Conservation (phyloP, 2,329 filamentous ascomycete species). For the Blumeria hordei region DNA sequence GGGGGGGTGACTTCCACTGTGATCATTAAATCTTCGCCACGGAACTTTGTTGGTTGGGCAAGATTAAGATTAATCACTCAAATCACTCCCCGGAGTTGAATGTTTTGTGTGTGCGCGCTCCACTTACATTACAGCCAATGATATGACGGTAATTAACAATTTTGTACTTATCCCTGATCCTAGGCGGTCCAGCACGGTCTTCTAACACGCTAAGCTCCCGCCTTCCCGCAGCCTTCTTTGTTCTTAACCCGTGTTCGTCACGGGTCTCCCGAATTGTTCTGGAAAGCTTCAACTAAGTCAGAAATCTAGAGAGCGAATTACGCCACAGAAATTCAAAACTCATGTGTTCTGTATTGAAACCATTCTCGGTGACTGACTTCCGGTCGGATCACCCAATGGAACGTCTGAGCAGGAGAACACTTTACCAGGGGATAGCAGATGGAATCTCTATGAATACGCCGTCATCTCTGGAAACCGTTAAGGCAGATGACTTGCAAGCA, state of each 20-base stretch:
- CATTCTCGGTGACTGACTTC: constrained; percentile 9
- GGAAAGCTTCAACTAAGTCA: background rate
- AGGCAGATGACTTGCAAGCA: constrained; percentile 6
- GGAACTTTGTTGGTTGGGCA: too few relatives aligned
- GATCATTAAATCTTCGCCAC: too few relatives aligned
- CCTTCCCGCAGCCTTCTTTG: background rate
- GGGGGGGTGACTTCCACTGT: too few relatives aligned
- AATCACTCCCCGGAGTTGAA: too few relatives aligned
- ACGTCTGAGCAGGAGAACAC: constrained; percentile 8
- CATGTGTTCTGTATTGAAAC: constrained; percentile 11
- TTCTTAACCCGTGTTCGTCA: background rate
- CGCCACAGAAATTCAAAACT: background rate
- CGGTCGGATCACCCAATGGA: constrained; percentile 11
- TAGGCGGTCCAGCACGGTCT: too few relatives aligned
- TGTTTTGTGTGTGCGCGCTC: too few relatives aligned
- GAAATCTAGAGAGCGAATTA: background rate
- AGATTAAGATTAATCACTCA: too few relatives aligned
- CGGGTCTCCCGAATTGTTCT: background rate
- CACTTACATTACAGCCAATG: too few relatives aligned
- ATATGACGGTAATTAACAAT: too few relatives aligned
- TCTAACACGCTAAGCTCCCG: background rate
- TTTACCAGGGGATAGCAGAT: constrained; percentile 7
- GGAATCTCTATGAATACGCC: constrained; percentile 5
- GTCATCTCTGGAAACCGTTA: constrained; percentile 8
- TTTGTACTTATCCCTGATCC: too few relatives aligned